These are phyloP conservation scores for Pezicula rhizophila DNA, from an alignment of 2,329 filamentous ascomycete species.

Conservation along the genomic window DNA sequence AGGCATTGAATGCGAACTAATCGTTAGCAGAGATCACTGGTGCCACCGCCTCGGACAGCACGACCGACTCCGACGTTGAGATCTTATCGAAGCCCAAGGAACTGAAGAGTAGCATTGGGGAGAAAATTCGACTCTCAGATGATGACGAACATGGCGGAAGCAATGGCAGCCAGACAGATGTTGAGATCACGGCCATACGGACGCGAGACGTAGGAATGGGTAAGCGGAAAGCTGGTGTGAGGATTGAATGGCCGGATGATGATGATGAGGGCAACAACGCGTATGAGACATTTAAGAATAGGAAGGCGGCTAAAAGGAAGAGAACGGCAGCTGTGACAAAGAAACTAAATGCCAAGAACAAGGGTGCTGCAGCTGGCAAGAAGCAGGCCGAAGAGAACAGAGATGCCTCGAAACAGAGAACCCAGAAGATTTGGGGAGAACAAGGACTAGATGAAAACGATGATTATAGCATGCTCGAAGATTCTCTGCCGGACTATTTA, in stretches of 20 bases:
- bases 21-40: constrained; percentile 19
- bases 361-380: constrained; percentile 26
- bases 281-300: constrained; percentile 60
- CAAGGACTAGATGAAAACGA: constrained; percentile 6
- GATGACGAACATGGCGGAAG: neutral
- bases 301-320: constrained; percentile 47
- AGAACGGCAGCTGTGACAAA: constrained; percentile 41
- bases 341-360: constrained; percentile 37
- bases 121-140: neutral
- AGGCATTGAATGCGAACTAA: neutral
- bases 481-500: constrained; percentile 64
- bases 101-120: neutral
- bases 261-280: constrained; percentile 40
- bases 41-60: constrained; percentile 5
- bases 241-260: constrained; percentile 47
- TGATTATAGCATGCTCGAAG: constrained; percentile 24
- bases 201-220: constrained; percentile 7
- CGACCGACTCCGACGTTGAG: constrained; percentile 16
- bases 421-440: constrained; percentile 21
- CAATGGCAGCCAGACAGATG: neutral
- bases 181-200: constrained; percentile 11
- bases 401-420: constrained; percentile 17
- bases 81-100: constrained; percentile 6
- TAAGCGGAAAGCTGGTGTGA: constrained; percentile 25
- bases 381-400: constrained; percentile 19